phyloP scores from a whole-genome alignment of 225 moss, liverwort and hornwort genomes.

The Rhytidiadelphus loreus region DNA sequence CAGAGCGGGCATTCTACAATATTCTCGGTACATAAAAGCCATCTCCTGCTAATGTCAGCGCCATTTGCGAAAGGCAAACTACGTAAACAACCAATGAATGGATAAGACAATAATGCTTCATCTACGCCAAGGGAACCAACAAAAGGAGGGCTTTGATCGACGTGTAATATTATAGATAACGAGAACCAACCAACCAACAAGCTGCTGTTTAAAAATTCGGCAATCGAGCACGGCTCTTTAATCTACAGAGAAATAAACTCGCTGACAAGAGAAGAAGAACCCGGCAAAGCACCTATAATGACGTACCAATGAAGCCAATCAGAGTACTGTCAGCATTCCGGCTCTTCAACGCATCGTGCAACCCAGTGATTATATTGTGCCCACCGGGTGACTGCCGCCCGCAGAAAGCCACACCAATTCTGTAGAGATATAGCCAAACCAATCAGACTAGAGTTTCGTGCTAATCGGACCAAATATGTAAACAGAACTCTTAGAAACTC shows the following conservation, averaged over 20 bases:
- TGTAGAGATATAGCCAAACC: conserved; percentile 7
- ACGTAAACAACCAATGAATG: not conserved
- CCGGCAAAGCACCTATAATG: not conserved
- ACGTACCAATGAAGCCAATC: conserved; percentile 80
- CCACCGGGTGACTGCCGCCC: conserved; percentile 98
- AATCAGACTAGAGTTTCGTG: not conserved
- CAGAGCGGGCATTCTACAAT: not conserved
- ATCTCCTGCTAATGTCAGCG: not conserved
- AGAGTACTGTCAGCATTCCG: conserved; percentile 49
- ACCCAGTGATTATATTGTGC: conserved; percentile 84
- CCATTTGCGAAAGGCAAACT: not conserved
- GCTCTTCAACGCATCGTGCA: conserved; percentile 68
- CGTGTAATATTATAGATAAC: not conserved
- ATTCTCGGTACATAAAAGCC: not conserved
- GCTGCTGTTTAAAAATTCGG: not conserved
- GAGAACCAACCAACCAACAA: not conserved
- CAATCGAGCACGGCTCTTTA: not conserved
- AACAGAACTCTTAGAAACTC: not conserved
- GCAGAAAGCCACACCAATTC: conserved; percentile 87
- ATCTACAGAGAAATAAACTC: not conserved
- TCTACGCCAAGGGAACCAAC: not conserved
- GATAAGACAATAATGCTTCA: not conserved
- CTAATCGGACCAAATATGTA: not conserved
- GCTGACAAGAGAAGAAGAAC: not conserved
- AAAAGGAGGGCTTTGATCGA: not conserved